Percentiles rank a stretch among this genome's conserved stretches.
Evolutionary conservation across 2,329 filamentous ascomycete genomes (phyloP).

Genomic region (Epichloe gansuensis): DNA sequence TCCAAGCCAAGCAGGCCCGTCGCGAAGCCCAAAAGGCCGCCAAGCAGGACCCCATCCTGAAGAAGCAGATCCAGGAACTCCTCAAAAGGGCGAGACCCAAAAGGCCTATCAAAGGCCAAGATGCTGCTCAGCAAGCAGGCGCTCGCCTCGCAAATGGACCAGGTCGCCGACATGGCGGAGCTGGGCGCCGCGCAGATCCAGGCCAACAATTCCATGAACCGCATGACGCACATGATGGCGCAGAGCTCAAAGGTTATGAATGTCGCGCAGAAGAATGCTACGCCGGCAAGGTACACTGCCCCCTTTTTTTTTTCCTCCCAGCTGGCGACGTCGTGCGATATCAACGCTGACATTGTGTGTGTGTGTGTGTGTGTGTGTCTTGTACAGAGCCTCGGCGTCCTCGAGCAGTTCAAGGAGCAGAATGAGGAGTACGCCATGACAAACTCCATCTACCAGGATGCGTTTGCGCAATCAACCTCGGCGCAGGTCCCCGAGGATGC

Average conservation of each 20-base stretch:
- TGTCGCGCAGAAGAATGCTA: conserved; percentile 44
- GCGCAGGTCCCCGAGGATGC: conserved; percentile 67
- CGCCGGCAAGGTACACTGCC: conserved; percentile 39
- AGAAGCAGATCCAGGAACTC: conserved; percentile 52
- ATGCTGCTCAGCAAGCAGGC: conserved; percentile 50
- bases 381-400: conserved; percentile 40
- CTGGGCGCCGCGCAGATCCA: conserved; percentile 48
- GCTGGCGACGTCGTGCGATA: too few species aligned
- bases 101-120: conserved; percentile 51
- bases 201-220: conserved; percentile 53
- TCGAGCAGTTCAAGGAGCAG: conserved; percentile 49
- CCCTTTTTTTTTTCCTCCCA: neutral
- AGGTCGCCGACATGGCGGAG: conserved; percentile 53
- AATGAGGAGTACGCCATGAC: conserved; percentile 54
- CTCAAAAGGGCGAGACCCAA: conserved; percentile 52
- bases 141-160: conserved; percentile 50
- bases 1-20: conserved; percentile 50
- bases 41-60: conserved; percentile 47
- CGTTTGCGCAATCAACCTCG: conserved; percentile 66
- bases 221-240: conserved; percentile 52
- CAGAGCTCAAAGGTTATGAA: conserved; percentile 47
- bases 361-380: too few species aligned
- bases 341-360: too few species aligned
- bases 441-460: conserved; percentile 73
- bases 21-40: conserved; percentile 48